phyloP scores from a whole-genome alignment of 2,329 filamentous ascomycete genomes.

The Dactylellina haptotyla region DNA sequence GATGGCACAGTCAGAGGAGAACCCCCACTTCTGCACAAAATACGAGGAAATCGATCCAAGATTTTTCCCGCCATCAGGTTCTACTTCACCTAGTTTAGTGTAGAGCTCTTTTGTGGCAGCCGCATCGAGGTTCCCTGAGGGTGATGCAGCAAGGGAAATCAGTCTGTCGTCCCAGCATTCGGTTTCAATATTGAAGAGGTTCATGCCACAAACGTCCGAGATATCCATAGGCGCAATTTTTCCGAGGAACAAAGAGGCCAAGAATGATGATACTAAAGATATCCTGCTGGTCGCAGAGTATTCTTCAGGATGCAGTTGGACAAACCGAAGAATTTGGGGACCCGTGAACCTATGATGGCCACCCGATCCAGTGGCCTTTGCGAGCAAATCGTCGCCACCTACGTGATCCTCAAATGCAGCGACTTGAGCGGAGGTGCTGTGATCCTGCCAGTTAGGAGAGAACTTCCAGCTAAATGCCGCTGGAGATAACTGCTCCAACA shows the following conservation, averaged over 20 bases:
- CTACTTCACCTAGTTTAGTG: constrained; percentile 81
- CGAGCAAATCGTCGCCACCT: constrained; percentile 74
- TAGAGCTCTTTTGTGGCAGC: constrained; percentile 73
- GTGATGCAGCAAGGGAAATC: constrained; percentile 74
- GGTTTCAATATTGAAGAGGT: constrained; percentile 87
- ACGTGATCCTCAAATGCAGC: constrained; percentile 83
- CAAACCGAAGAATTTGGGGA: constrained; percentile 92
- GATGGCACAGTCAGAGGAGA: constrained; percentile 75
- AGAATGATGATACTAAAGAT: constrained; percentile 92
- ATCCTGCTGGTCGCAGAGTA: constrained; percentile 85
- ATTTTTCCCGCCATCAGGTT: constrained; percentile 79
- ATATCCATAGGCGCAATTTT: constrained; percentile 89
- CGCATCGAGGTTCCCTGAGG: constrained; percentile 63
- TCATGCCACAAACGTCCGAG: constrained; percentile 94
- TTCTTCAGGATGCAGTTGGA: constrained; percentile 79
- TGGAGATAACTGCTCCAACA: constrained; percentile 76
- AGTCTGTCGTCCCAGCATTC: constrained; percentile 79
- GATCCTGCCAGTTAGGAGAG: constrained; percentile 98
- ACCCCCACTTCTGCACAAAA: constrained; percentile 81
- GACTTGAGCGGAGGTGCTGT: constrained; percentile 91
- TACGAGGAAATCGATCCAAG: constrained; percentile 81
- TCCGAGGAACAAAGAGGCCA: constrained; percentile 89
- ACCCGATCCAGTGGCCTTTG: constrained; percentile 84
- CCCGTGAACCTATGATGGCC: constrained; percentile 98
- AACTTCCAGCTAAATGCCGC: constrained; percentile 82